These are phyloP conservation scores for Globisporangium canariense DNA, from an alignment of 352 stramenopile species.

Conservation along the genomic window DNA sequence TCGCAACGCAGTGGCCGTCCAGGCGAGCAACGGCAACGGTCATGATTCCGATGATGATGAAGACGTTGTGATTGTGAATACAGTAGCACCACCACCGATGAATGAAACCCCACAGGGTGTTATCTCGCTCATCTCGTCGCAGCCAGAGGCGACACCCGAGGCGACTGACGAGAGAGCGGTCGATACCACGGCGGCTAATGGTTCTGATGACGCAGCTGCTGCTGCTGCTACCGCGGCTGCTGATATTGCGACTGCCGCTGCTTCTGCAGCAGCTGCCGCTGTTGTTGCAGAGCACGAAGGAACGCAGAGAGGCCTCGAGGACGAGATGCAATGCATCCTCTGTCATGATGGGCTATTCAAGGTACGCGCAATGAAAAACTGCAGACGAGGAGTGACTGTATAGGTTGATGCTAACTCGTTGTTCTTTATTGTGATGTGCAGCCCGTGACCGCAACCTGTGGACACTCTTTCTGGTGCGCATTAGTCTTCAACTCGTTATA, in stretches of 20 bases:
- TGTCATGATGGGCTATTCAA: conserved; percentile 56
- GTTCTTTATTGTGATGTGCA: conserved; percentile 11
- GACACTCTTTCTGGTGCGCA: conserved; percentile 54
- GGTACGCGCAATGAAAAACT: conserved; percentile 14
- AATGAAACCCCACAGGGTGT: not conserved
- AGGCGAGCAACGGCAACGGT: not conserved
- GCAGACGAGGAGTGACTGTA: too few species aligned
- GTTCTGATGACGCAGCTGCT: not conserved
- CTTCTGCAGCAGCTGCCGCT: not conserved
- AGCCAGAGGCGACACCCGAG: not conserved
- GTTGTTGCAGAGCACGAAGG: not conserved
- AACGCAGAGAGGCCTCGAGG: conserved; percentile 5
- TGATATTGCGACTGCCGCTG: not conserved
- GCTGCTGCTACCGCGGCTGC: not conserved
- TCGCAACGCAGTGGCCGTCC: too few species aligned
- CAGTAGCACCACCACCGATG: not conserved
- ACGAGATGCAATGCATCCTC: conserved; percentile 53
- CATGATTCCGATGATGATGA: not conserved
- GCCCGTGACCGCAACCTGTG: conserved; percentile 40
- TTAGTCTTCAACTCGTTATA: not conserved
- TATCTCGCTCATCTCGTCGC: not conserved
- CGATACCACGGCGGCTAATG: not conserved
- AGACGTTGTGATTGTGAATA: not conserved
- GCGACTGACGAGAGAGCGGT: not conserved
- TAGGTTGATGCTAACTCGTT: too few species aligned